Evolutionary conservation across 2,329 filamentous ascomycete species (phyloP), one percentile per base, ranked within the genome.

Genomic region (Fusarium hostae): DNA sequence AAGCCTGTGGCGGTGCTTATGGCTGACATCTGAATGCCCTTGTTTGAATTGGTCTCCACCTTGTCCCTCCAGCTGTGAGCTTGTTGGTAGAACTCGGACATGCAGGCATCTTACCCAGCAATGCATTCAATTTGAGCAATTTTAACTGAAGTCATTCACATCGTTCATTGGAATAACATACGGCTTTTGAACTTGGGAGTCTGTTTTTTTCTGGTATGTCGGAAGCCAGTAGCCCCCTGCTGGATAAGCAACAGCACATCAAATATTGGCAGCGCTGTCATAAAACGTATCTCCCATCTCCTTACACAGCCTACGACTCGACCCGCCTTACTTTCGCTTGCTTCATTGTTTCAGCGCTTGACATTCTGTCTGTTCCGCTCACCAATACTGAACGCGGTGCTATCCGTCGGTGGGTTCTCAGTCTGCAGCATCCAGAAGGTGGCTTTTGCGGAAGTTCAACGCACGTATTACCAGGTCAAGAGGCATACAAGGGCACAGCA

Each of bases 181-280:
- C 16, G 20, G 15, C 26, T 20, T 30, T 20, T 3, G 2, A 20
- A 2, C 9, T 39, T 13, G 10, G 2, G 8, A 11, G 2, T 22
- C 7, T 24, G 24, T 11, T 34, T 7, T 34, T 7, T 13, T 9
- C n/a, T 35, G 20, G 11, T 32, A 76, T 76, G 75, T 60, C 73
- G 26, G 61, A 70, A 16, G 54, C 68, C 20, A 32, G 47, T 28
- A 73, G 73, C 12, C 76, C 81, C 6, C 74, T 78, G 28, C 82
- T 92, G 68, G 84, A 92, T 78, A 89, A 86, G 63, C 84, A 88
- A 51, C 88, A 86, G 63, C 96, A 99, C 80, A 85, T 96, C 79
- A 94, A 92, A 79, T 99, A 98, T 87, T 99, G 95, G 91, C 89
- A 94, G 73, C 91, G 95, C 79, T 98, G 95, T 80, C 88, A 96